phyloP scores from a whole-genome alignment of 768 basidiomycete species.

The Leccinum longicurvipes region DNA sequence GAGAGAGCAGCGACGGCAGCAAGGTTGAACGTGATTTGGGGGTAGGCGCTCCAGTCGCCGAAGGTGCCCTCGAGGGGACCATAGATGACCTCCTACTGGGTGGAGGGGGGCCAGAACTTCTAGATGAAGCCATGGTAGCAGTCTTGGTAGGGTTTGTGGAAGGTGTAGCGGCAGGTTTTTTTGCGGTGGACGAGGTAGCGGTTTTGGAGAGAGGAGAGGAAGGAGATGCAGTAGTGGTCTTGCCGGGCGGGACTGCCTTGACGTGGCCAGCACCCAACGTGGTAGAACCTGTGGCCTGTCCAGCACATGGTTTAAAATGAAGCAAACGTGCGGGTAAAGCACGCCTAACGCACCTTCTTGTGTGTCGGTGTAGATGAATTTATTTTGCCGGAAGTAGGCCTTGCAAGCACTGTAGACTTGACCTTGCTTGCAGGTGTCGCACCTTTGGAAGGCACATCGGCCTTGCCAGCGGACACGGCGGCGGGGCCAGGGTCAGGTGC shows the following conservation, averaged over 20 bases:
- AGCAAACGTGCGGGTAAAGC: conserved; percentile 17
- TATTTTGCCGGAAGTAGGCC: conserved; percentile 43
- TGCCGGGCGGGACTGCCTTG: conserved; percentile 42
- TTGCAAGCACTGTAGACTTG: conserved; percentile 40
- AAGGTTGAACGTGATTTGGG: conserved; percentile 38
- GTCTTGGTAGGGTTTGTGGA: conserved; percentile 33
- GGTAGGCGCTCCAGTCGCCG: conserved; percentile 37
- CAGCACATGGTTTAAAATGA: conserved; percentile 27
- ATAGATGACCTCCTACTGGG: conserved; percentile 33
- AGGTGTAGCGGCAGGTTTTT: conserved; percentile 27
- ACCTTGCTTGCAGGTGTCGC: conserved; percentile 24
- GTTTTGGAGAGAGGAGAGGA: conserved; percentile 33
- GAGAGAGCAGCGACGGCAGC: conserved; percentile 24
- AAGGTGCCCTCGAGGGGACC: conserved; percentile 34
- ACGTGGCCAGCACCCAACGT: conserved; percentile 60
- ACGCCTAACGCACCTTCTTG: conserved; percentile 57
- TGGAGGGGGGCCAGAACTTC: conserved; percentile 30
- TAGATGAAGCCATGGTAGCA: conserved; percentile 32
- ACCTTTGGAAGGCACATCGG: conserved; percentile 23
- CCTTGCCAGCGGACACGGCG: conserved; percentile 25
- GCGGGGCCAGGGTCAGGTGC: conserved; percentile 14
- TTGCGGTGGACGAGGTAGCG: conserved; percentile 27
- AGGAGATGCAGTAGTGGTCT: conserved; percentile 35
- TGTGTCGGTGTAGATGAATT: conserved; percentile 53
- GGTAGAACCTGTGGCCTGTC: conserved; percentile 60